Evolutionary conservation across 2,329 filamentous ascomycete genomes (phyloP).

Genomic region (Alternaria infectoria): DNA sequence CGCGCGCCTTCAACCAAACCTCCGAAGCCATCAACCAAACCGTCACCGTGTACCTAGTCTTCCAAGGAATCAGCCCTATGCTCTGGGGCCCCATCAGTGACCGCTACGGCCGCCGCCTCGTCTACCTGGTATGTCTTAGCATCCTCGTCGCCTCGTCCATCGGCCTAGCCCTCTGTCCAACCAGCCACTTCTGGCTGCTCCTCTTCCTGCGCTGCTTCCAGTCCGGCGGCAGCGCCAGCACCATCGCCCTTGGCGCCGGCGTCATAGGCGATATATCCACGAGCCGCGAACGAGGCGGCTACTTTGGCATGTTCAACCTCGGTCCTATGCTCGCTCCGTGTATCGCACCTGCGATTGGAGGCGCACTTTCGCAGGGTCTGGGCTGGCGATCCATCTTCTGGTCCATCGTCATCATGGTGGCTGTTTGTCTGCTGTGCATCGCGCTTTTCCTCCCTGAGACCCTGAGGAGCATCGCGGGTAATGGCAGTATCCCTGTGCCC

Average conservation of each 20-base stretch:
- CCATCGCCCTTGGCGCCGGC: conserved; percentile 67
- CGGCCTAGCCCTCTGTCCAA: conserved; percentile 43
- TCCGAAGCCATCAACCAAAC: conserved; percentile 57
- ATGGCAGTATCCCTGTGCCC: conserved; percentile 38
- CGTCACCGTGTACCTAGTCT: conserved; percentile 56
- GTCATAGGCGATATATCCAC: conserved; percentile 76
- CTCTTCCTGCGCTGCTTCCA: conserved; percentile 46
- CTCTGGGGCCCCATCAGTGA: conserved; percentile 60
- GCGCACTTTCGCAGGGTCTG: conserved; percentile 40
- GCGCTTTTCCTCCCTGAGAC: conserved; percentile 51
- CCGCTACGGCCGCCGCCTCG: conserved; percentile 57
- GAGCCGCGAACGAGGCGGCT: conserved; percentile 72
- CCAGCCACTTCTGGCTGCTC: conserved; percentile 40
- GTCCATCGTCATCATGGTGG: conserved; percentile 50
- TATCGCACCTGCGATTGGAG: conserved; percentile 43
- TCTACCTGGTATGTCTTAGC: conserved; percentile 53
- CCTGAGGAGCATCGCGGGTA: conserved; percentile 51
- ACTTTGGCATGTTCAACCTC: conserved; percentile 70
- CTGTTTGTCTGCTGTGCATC: conserved; percentile 42
- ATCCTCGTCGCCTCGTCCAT: conserved; percentile 44
- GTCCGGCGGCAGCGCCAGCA: conserved; percentile 49
- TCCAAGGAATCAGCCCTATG: conserved; percentile 60
- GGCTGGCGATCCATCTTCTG: conserved; percentile 49
- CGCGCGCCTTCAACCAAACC: conserved; percentile 49
- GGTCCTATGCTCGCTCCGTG: conserved; percentile 48